A percentile compares a stretch with the other conserved stretches of the same genome.
Evolutionary conservation across 108 stramenopile species (phyloP).

Genomic region (Fragilaria radians): DNA sequence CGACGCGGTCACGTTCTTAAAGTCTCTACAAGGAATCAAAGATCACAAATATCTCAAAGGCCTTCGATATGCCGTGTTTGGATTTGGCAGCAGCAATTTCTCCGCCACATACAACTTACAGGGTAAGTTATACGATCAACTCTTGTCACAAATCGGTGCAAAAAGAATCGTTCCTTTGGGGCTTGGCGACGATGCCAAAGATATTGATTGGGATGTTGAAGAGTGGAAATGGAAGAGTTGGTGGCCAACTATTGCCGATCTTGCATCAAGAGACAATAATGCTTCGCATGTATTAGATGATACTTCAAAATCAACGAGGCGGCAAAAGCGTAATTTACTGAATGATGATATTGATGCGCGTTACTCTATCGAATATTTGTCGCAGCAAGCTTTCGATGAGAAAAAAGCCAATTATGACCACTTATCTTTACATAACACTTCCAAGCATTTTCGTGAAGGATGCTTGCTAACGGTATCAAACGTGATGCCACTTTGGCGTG

Average conservation of each 20-base stretch:
- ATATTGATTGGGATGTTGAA: not conserved
- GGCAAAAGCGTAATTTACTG: not conserved
- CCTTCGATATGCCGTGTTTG: not conserved
- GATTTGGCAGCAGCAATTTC: not conserved
- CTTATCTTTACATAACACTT: not conserved
- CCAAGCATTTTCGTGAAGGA: not conserved
- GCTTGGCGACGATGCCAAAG: not conserved
- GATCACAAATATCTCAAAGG: not conserved
- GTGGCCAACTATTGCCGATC: not conserved
- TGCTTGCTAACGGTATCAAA: not conserved
- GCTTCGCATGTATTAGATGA: too few species aligned
- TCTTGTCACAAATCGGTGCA: not conserved
- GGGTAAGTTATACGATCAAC: not conserved
- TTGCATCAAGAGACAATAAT: not conserved
- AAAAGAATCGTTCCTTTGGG: not conserved
- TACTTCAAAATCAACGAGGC: not conserved
- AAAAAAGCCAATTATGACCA: not conserved
- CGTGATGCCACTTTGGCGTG: not conserved
- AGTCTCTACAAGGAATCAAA: not conserved
- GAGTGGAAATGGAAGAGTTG: not conserved
- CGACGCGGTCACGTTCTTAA: not conserved
- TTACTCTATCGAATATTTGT: not conserved
- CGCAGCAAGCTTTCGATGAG: not conserved
- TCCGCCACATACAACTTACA: not conserved
- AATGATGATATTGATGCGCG: not conserved